Base-by-base conservation (phyloP, 345 rosid genomes). In the Eucalyptus pumila region DNA sequence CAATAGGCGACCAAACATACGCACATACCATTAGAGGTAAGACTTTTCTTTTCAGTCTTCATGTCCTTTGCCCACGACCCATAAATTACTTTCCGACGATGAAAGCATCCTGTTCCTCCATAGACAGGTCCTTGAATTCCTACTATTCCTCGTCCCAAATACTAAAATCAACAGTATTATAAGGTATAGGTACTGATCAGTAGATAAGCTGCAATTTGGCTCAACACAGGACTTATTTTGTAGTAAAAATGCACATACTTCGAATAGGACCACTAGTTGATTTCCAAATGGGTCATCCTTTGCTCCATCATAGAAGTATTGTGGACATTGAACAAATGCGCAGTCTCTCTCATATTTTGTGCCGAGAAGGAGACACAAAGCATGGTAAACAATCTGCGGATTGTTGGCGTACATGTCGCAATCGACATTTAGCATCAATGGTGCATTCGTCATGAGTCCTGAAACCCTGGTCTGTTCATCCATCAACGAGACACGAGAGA, bases 391-490 rank as follows among this genome's bases (percentile, higher is more conserved):
- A 76, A 93, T 91, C 21, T 93, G 87, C 8, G 97, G 93, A 89
- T 95, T 94, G 88, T 95, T 94, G 4, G 34, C 96, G 81, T 83
- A 95, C 96, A 94, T 95, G 86, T 96, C 98, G 30, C 98, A 97
- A 87, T 97, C 98, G 40, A 97, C 94, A 88, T 96, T 97, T 60
- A 96, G 88, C 94, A 96, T 94, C 92, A 91, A 91, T 0, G 97
- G 96, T 9, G 99, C 96, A 86, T 96, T 96, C 24, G 96, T 95
- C 94, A 95, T 91, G 90, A 94, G 32, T n/a, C 98, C 98, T 8
- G 98, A 97, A 4, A 95, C 96, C 87, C 98, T 90, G 17, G 21
- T 26, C 47, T 67, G 58, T 62, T 62, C 32, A 30, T 62, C 69
- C 34, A 62, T 30, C 32, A 62, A 30, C 13, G 4, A 32, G 27